Conservation (phyloP, 768 basidiomycete genomes). For the Collybia mongolica region DNA sequence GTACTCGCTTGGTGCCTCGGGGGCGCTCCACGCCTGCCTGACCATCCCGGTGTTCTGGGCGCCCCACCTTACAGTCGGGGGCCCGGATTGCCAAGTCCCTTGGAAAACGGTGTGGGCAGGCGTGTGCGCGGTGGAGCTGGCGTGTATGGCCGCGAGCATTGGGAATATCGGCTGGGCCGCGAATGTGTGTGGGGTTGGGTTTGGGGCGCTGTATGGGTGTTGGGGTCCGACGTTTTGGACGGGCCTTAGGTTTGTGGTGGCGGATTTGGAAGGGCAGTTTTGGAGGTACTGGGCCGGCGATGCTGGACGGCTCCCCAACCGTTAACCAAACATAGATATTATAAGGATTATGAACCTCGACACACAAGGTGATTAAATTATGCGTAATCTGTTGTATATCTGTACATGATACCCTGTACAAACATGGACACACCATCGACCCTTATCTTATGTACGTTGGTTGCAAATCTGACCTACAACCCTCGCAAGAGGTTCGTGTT, state of each 20-base stretch:
- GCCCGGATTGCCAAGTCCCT: neutral
- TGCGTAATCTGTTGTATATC: no score
- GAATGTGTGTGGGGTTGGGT: slow-evolving; percentile 6
- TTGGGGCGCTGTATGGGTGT: slow-evolving; percentile 1
- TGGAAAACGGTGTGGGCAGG: neutral
- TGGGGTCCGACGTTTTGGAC: slow-evolving; percentile 6
- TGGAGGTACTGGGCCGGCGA: no score
- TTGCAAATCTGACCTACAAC: no score
- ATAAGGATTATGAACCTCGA: no score
- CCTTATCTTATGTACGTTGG: no score
- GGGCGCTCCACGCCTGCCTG: slow-evolving; percentile 7
- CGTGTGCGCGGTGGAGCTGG: slow-evolving; percentile 2
- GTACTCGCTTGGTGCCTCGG: slow-evolving; percentile 2
- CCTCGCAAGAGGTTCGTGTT: no score
- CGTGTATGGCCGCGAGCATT: slow-evolving; percentile 1
- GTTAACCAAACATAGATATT: no score
- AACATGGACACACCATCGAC: no score
- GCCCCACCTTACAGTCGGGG: neutral
- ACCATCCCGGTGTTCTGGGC: neutral
- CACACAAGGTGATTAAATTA: no score
- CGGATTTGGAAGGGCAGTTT: no score
- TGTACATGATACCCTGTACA: no score
- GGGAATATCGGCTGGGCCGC: slow-evolving; percentile 9
- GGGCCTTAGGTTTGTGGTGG: neutral
- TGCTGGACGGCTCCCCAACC: no score